Base-by-base conservation (phyloP, 345 rosid genomes). In the Diplotaxis tenuifolia region DNA sequence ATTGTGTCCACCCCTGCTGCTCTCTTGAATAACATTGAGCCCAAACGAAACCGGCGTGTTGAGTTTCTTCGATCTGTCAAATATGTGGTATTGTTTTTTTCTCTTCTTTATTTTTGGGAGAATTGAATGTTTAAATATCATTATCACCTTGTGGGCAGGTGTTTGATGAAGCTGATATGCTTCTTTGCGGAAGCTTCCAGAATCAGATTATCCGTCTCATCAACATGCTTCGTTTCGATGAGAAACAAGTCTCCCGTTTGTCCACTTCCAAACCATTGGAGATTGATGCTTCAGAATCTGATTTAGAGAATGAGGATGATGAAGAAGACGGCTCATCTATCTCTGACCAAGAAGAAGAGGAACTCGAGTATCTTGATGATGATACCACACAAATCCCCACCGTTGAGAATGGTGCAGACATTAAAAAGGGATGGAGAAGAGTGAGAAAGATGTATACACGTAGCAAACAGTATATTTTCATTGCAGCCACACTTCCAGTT, bases 161-260 rank as follows among this genome's bases (percentile, higher is more conserved):
- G 22, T 87, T 92, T 71, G 99, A 94, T 86, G 99, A 94, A 83
- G 99, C 97, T 22, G 99, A 92, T 76, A 88, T 95, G 99, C 97
- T 95, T 78, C 88, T 95, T 19, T 83, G 89, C 18, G 96, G 97
- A 62, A 82, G 96, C 78, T 95, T 95, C 74, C 89, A 88, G 82
- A 90, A 91, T 82, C 95, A 91, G 76, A 89, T 91, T 65, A 81
- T 88, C 53, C 93, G 96, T 75, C 86, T 94, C 36, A 79, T 88
- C 47, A 82, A 89, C 79, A 85, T 94, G 93, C 64, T 94, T n/a
- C 89, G 93, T 20, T 88, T 83, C 34, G 93, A 89, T 75, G 97
- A 89, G 81, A 95, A 95, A 65, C 80, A 79, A 53, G 80, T 85
- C 63, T 90, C 90, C 81, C 89, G 67, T 64, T 65, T 73, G 62